Conservation (phyloP, 345 rosid genomes). For the Corchorus capsularis region DNA sequence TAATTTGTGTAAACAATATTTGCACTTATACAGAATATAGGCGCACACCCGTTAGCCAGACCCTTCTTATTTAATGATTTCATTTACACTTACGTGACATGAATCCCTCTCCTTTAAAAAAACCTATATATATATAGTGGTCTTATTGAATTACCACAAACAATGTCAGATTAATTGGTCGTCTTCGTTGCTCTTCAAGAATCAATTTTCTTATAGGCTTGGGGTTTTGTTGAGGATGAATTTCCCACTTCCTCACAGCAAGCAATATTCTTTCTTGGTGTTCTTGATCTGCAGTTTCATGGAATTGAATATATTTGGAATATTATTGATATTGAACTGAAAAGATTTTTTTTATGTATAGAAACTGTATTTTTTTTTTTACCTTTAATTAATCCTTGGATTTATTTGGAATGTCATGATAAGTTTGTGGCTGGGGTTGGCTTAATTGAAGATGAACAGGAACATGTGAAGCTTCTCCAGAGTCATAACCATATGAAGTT, state of each 20-base stretch:
- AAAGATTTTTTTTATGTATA: background rate
- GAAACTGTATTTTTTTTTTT: background rate
- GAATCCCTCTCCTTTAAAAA: too few species aligned
- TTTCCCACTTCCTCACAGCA: background rate
- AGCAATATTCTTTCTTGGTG: slow-evolving; percentile 10
- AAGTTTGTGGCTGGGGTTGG: slow-evolving; percentile 45
- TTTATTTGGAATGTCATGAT: slow-evolving; percentile 35
- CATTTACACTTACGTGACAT: too few species aligned
- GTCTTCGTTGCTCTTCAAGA: background rate
- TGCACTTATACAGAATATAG: background rate
- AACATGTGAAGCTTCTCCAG: slow-evolving; percentile 31
- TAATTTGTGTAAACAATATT: background rate
- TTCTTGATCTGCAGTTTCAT: slow-evolving; percentile 20
- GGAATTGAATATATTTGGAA: background rate
- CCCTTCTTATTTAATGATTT: too few species aligned
- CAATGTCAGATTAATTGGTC: slow-evolving; percentile 8
- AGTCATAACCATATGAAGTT: slow-evolving; percentile 26
- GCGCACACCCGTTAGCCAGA: too few species aligned
- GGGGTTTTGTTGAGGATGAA: background rate
- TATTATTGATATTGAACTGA: slow-evolving; percentile 14
- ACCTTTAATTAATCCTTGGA: slow-evolving; percentile 31
- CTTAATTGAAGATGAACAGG: slow-evolving; percentile 56
- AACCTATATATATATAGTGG: background rate
- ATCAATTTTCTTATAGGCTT: slow-evolving; percentile 6
- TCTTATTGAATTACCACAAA: slow-evolving; percentile 6